phyloP scores from a whole-genome alignment of 2,329 filamentous ascomycete species.

The Colletotrichum karsti region DNA sequence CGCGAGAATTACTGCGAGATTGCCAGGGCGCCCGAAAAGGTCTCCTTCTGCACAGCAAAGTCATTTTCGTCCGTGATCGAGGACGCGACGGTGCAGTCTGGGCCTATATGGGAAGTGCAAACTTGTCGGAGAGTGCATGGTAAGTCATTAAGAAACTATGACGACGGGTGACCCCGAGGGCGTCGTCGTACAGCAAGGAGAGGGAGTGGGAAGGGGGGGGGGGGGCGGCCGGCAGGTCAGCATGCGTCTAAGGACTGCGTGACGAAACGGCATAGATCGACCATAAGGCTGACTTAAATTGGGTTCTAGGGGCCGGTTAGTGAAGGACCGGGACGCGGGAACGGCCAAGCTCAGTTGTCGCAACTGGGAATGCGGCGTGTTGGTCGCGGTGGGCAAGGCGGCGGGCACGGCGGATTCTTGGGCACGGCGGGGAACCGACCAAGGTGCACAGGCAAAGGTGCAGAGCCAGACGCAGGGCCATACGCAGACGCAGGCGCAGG shows the following conservation, averaged over 20 bases:
- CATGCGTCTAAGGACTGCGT: background rate
- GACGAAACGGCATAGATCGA: slow-evolving; percentile 19
- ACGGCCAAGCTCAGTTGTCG: slow-evolving; percentile 80
- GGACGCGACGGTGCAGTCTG: slow-evolving; percentile 58
- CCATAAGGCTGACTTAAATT: slow-evolving; percentile 26
- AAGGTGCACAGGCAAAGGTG: slow-evolving; percentile 28
- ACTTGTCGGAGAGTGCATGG: slow-evolving; percentile 94
- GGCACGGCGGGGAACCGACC: slow-evolving; percentile 19
- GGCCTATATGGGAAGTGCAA: slow-evolving; percentile 90
- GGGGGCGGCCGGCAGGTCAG: background rate
- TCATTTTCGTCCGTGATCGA: slow-evolving; percentile 58
- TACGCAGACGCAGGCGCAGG: slow-evolving; percentile 18
- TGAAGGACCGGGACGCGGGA: slow-evolving; percentile 73
- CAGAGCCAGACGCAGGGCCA: slow-evolving; percentile 19
- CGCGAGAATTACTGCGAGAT: slow-evolving; percentile 76
- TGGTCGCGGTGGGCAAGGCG: slow-evolving; percentile 65
- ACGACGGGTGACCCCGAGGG: slow-evolving; percentile 12
- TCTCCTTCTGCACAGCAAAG: slow-evolving; percentile 89
- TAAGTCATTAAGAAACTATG: slow-evolving; percentile 53
- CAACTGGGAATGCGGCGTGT: slow-evolving; percentile 96
- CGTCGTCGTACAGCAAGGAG: background rate
- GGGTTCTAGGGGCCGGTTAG: slow-evolving; percentile 74
- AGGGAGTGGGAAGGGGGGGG: background rate
- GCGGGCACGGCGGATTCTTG: slow-evolving; percentile 21
- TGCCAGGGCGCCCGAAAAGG: slow-evolving; percentile 76